Base-by-base conservation (phyloP, 805 yeast species). In the Hagleromyces aurorensis region DNA sequence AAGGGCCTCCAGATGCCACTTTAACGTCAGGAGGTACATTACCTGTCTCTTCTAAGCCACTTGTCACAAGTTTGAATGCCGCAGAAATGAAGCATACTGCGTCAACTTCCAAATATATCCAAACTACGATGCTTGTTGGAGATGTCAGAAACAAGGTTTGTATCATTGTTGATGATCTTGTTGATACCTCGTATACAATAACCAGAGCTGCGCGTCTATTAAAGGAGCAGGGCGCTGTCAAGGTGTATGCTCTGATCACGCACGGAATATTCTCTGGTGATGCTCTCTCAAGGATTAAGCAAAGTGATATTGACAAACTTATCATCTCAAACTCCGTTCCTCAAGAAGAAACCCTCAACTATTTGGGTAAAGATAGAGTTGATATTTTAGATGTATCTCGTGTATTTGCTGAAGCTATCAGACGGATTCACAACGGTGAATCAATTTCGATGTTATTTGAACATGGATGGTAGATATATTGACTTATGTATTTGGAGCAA, bases 341-440 rank as follows among this genome's bases (percentile, higher is more conserved):
- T 2, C 98, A 89, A 56, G 65, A 64, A 4, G 70, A 67, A 13
- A 74, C 81, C 42, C 53, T 59, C n/a, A 56, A 58, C 21, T 50
- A 39, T 24, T 52, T 75, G 11, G 84, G 82, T 8, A 33, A 40
- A 15, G 72, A 69, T 29, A 69, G 71, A 50, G 65, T 85, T 16
- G 87, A 79, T 45, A 84, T 89, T 7, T 64, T 91, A 46, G 98
- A 91, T 46, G 91, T 91, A 6, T 76, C 94, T 7, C 66, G 81
- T 34, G 72, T 91, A 12, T 80, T 91, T 46, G 96, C 93, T 11
- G 99, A 91, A 59, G 89, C 96, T 2, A 85, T 91, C 25, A 70
- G 99, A 55, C 70, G 99, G 56, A 89, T 91, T 29, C 94, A 91
- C 57, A 91, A 91, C 46, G 99, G 99, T 43, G 99, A 91, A 63